phyloP scores from a whole-genome alignment of 2,329 filamentous ascomycete genomes.

The Phoma sp. region DNA sequence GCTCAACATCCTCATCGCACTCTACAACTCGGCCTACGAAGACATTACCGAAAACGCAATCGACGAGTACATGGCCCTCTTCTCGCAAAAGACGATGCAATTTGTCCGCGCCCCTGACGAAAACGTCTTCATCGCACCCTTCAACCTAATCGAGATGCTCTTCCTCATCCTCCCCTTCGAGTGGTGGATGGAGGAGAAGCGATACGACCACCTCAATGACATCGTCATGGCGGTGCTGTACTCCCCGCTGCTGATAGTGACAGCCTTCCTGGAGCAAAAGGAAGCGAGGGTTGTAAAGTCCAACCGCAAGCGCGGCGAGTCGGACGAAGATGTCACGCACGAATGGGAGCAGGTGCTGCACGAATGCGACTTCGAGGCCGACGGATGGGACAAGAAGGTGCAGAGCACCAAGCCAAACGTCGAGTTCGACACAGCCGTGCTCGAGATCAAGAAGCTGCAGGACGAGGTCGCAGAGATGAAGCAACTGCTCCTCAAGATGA shows the following conservation, averaged over 20 bases:
- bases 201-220: conserved; percentile 85
- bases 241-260: conserved; percentile 79
- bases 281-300: conserved; percentile 65
- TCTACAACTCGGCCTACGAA: conserved; percentile 96
- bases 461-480: conserved; percentile 55
- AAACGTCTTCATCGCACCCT: conserved; percentile 95
- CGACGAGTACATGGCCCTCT: conserved; percentile 94
- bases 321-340: conserved; percentile 85
- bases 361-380: conserved; percentile 78
- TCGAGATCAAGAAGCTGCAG: conserved; percentile 62
- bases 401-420: conserved; percentile 79
- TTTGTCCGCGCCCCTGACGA: conserved; percentile 97
- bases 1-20: conserved; percentile 93
- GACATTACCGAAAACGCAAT: conserved; percentile 92
- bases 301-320: conserved; percentile 81
- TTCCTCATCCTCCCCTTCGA: conserved; percentile 80
- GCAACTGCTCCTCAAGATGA: conserved; percentile 43
- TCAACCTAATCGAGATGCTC: conserved; percentile 92
- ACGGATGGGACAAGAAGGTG: conserved; percentile 86
- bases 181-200: conserved; percentile 85
- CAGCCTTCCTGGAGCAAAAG: conserved; percentile 65
- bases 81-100: conserved; percentile 92
- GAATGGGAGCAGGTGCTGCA: conserved; percentile 88
- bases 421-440: conserved; percentile 75
- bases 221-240: conserved; percentile 87